Evolutionary conservation across 768 basidiomycete species (phyloP).

Genomic region (Lactarius sanguifluus): DNA sequence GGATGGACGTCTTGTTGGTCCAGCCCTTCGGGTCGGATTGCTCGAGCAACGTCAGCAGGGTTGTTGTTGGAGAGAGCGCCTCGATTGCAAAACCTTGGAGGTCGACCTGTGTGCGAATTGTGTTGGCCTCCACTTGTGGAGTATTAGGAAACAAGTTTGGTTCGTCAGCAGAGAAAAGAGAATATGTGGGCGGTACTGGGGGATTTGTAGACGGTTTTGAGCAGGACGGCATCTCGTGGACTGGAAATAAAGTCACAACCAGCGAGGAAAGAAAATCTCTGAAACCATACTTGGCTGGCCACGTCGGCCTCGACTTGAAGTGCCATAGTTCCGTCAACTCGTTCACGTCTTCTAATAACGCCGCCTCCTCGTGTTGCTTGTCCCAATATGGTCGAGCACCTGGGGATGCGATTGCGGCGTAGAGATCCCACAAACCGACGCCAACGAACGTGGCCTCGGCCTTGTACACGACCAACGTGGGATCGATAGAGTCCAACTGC

Average conservation of each 20-base stretch:
- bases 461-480: slow-evolving; percentile 91
- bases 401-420: slow-evolving; percentile 81
- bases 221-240: slow-evolving; percentile 84
- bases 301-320: slow-evolving; percentile 84
- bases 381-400: slow-evolving; percentile 87
- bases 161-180: slow-evolving; percentile 92
- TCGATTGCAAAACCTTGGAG: slow-evolving; percentile 99
- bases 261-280: slow-evolving; percentile 24
- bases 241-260: slow-evolving; percentile 40
- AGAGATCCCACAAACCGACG: slow-evolving; percentile 93
- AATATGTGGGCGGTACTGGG: slow-evolving; percentile 94
- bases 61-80: slow-evolving; percentile 90
- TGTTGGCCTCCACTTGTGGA: slow-evolving; percentile 64
- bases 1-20: slow-evolving; percentile 92
- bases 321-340: slow-evolving; percentile 94
- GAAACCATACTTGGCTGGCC: slow-evolving; percentile 82
- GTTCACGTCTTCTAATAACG: slow-evolving; percentile 84
- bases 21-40: slow-evolving; percentile 98
- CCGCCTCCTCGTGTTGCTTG: slow-evolving; percentile 83
- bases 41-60: slow-evolving; percentile 88
- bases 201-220: slow-evolving; percentile 97
- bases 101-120: slow-evolving; percentile 94
- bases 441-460: slow-evolving; percentile 98
- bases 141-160: slow-evolving; percentile 77
- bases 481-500: slow-evolving; percentile 95